phyloP scores from a whole-genome alignment of 176 grass and related monocot species.

The Lolium perenne region DNA sequence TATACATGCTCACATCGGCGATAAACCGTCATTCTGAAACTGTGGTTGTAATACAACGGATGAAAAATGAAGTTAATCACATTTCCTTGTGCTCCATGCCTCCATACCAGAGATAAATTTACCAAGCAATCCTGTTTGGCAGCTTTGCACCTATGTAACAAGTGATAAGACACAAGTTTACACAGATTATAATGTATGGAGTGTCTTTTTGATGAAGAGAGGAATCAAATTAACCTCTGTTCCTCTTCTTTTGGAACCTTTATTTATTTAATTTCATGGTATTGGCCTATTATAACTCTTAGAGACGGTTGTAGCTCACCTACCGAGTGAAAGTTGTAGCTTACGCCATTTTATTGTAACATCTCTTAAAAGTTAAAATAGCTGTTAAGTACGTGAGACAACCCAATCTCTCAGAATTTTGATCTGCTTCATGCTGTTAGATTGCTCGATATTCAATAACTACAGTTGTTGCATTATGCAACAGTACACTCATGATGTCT shows the following conservation, averaged over 20 bases:
- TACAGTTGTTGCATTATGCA: too few species aligned
- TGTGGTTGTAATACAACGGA: background rate
- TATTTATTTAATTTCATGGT: conserved; percentile 9
- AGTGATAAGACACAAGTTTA: background rate
- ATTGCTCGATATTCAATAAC: too few species aligned
- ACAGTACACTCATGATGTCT: too few species aligned
- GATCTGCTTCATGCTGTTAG: too few species aligned
- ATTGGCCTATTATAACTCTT: conserved; percentile 21
- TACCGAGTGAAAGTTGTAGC: conserved; percentile 19
- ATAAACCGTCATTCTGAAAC: background rate
- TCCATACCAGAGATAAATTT: background rate
- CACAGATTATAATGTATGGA: background rate
- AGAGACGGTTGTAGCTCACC: conserved; percentile 31
- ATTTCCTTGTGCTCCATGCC: background rate
- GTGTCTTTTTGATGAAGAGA: background rate
- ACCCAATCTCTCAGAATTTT: background rate
- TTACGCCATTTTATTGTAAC: background rate
- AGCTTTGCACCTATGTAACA: background rate
- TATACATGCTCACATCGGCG: background rate
- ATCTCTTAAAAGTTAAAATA: conserved; percentile 12
- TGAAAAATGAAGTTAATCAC: background rate
- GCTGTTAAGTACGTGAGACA: conserved; percentile 13
- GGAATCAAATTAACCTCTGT: background rate
- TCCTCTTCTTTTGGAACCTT: background rate
- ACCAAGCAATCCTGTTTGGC: background rate